phyloP scores from a whole-genome alignment of 768 basidiomycete genomes.

The Lentinula sp. region DNA sequence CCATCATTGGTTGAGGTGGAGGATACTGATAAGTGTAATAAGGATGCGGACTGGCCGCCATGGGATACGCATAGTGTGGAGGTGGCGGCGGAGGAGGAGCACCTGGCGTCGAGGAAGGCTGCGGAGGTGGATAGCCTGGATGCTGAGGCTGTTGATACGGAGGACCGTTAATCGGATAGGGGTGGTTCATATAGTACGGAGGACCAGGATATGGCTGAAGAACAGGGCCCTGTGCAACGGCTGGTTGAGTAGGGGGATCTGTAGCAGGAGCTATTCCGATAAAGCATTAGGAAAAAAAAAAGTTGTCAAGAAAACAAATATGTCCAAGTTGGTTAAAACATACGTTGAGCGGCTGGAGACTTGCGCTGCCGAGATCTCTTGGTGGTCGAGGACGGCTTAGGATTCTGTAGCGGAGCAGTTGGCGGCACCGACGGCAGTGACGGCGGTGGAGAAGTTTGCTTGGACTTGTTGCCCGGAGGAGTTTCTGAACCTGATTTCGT shows the following conservation, averaged over 20 bases:
- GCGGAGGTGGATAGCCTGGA: slow-evolving; percentile 18
- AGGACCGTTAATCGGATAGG: slow-evolving; percentile 58
- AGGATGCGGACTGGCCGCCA: slow-evolving; percentile 50
- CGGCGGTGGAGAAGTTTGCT: slow-evolving; percentile 16
- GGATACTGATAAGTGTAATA: slow-evolving; percentile 56
- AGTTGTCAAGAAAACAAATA: slow-evolving; percentile 2
- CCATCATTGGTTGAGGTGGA: slow-evolving; percentile 62
- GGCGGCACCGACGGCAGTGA: slow-evolving; percentile 32
- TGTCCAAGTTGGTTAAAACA: slow-evolving; percentile 17
- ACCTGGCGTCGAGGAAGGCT: slow-evolving; percentile 31
- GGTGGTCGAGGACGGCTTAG: slow-evolving; percentile 38
- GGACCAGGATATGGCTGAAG: slow-evolving; percentile 52
- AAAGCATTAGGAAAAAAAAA: neutral
- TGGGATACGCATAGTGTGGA: slow-evolving; percentile 50
- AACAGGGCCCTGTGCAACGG: slow-evolving; percentile 30
- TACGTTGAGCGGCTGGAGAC: slow-evolving; percentile 23
- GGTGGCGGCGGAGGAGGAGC: slow-evolving; percentile 32
- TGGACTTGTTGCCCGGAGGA: slow-evolving; percentile 38
- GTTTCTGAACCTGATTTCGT: slow-evolving; percentile 34
- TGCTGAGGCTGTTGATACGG: slow-evolving; percentile 29
- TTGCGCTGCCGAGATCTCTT: slow-evolving; percentile 55
- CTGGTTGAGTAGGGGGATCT: slow-evolving; percentile 22
- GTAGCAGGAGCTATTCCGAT: slow-evolving; percentile 17
- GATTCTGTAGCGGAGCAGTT: slow-evolving; percentile 31
- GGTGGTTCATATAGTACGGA: slow-evolving; percentile 57